Evolutionary conservation across 106 monocot species (phyloP).

Genomic region (Gastrodia elata): DNA sequence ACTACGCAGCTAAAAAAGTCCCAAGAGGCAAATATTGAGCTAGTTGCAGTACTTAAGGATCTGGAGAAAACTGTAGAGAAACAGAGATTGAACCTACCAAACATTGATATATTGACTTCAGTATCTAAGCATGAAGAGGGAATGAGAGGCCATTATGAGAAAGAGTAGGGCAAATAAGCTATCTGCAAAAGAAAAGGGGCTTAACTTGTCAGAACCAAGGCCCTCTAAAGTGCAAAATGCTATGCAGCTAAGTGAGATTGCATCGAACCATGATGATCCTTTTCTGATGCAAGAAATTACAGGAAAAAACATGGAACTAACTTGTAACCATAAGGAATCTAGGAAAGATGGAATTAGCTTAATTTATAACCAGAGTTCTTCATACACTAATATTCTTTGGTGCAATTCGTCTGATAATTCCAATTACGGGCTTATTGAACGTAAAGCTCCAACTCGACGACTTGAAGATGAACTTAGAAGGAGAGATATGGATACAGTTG

Average conservation of each 20-base stretch:
- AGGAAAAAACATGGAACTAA: constrained; percentile 75
- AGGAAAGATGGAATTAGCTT: constrained; percentile 22
- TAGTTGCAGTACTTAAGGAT: constrained; percentile 84
- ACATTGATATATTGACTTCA: constrained; percentile 17
- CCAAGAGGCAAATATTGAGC: constrained; percentile 89
- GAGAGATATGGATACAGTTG: constrained; percentile 20
- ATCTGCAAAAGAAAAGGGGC: constrained; percentile 46
- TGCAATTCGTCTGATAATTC: constrained; percentile 16
- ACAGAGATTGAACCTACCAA: constrained; percentile 52
- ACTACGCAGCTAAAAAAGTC: constrained; percentile 59
- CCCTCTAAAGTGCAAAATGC: constrained; percentile 10
- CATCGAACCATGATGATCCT: constrained; percentile 6
- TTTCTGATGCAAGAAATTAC: constrained; percentile 52
- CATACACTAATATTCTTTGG: neutral
- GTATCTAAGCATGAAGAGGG: constrained; percentile 1
- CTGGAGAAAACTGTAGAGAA: constrained; percentile 78
- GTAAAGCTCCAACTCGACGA: constrained; percentile 12
- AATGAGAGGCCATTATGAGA: constrained; percentile 14
- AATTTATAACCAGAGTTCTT: constrained; percentile 4
- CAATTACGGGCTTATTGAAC: constrained; percentile 15
- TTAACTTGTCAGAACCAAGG: constrained; percentile 22
- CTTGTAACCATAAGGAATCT: constrained; percentile 53
- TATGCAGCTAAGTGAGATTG: constrained; percentile 14
- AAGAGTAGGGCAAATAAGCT: constrained; percentile 25
- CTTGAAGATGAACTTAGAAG: constrained; percentile 22